Base-by-base conservation (phyloP, 345 rosid genomes). In the Balakata baccata region DNA sequence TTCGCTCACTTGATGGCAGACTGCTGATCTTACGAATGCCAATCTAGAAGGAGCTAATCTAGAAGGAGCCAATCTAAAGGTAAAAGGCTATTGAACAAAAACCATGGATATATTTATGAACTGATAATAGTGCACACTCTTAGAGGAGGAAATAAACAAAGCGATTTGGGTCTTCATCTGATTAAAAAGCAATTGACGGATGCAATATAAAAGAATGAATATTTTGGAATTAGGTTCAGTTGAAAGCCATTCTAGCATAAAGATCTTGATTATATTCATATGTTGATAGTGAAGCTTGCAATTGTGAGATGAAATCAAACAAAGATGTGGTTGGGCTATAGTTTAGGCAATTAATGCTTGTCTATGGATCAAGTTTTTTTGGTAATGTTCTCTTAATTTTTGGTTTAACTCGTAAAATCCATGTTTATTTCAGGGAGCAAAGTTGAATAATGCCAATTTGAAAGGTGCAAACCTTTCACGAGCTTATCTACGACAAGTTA, bases 1-100 rank as follows among this genome's bases (percentile, higher is more conserved):
- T 39, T 60, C 63, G 8, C 23, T 67, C 23, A 11, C 29, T 45
- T 56, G n/a, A 66, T 78, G 72, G 64, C 89, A 94, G 98, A 84
- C 79, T 73, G 98, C 97, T 37, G 97, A 94, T 85, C 92, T 92
- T 73, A 94, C 97, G 18, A 84, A 90, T 84, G 97, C 97, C 69
- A 94, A 94, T 86, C 79, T 94, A 76, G 95, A 94, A 84, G 97
- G 97, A 72, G 97, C 97, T 53, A 92, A 88, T 82, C 80, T 92
- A 39, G 98, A 94, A 86, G 98, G 97, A 75, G 97, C 97, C 73
- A 94, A 94, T 84, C 79, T 94, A 76, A 94, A 94, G 92, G 98
- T 90, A 82, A 71, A 47, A 51, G 7, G 65, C 34, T 49, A 53
- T 18, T 52, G 52, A 58, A 37, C 10, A 18, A 39, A 20, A 76